Conservation (phyloP, 202 grass and related monocot species). For the Cymbopogon flexuosus region DNA sequence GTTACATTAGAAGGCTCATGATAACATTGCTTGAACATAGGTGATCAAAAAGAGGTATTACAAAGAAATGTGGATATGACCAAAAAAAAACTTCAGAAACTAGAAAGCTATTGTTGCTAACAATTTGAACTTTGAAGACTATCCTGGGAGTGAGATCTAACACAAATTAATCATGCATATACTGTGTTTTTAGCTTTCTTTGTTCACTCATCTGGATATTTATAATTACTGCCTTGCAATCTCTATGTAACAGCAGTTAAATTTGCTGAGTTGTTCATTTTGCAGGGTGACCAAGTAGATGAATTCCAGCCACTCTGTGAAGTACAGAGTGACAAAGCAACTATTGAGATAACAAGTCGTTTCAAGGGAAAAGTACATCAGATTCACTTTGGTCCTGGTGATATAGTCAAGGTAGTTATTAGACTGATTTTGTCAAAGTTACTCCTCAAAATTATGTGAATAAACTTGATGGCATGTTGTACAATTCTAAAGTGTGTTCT, state of each 20-base stretch:
- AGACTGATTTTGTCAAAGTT: background rate
- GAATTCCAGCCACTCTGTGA: constrained; percentile 87
- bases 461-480: background rate
- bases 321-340: constrained; percentile 96
- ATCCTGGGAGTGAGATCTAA: background rate
- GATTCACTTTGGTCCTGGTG: constrained; percentile 62
- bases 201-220: background rate
- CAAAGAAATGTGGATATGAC: background rate
- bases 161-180: background rate
- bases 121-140: background rate
- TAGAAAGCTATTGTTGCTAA: constrained; percentile 6
- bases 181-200: background rate
- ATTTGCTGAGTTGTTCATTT: background rate
- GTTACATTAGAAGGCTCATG: background rate
- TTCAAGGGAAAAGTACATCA: constrained; percentile 79
- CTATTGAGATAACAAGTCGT: constrained; percentile 91
- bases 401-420: constrained; percentile 74
- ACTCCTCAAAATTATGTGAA: background rate
- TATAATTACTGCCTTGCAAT: background rate
- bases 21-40: background rate
- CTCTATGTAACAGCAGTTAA: background rate
- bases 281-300: constrained; percentile 76
- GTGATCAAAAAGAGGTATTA: background rate
- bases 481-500: background rate
- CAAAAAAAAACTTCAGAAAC: background rate